Conservation (phyloP, 331 rosid genomes). For the Pyrus hybrid region DNA sequence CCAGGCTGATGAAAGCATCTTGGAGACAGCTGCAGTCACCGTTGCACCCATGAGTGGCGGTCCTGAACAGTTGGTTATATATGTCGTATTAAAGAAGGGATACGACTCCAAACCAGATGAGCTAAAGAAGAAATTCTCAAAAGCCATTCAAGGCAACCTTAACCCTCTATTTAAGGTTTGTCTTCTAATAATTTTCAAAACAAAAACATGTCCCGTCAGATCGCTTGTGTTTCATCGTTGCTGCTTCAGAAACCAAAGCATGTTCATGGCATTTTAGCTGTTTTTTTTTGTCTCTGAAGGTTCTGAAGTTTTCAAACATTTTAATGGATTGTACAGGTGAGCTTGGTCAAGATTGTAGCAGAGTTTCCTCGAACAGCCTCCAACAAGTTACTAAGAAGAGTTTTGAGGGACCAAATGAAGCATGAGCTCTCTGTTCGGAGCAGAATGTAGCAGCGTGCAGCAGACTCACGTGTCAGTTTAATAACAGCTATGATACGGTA, state of each 20-base stretch:
- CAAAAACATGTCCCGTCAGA: background rate
- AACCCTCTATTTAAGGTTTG: conserved; percentile 82
- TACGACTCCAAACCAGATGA: conserved; percentile 31
- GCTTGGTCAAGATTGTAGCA: conserved; percentile 42
- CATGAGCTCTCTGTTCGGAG: conserved; percentile 47
- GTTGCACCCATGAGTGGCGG: conserved; percentile 52
- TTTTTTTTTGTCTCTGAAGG: background rate
- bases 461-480: background rate
- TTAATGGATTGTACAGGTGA: conserved; percentile 42
- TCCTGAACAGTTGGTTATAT: conserved; percentile 62
- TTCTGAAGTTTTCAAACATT: background rate
- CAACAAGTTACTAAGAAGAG: conserved; percentile 72
- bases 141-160: conserved; percentile 66
- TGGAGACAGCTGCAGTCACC: conserved; percentile 66
- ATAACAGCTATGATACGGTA: too few relatives aligned
- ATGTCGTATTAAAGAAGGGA: conserved; percentile 56
- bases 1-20: conserved; percentile 49
- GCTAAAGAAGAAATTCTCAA: conserved; percentile 45
- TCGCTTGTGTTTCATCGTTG: background rate
- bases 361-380: conserved; percentile 81
- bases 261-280: background rate
- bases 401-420: conserved; percentile 74
- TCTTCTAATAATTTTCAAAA: background rate
- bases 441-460: conserved; percentile 31
- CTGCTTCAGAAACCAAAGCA: background rate